A percentile compares a stretch with the other conserved stretches of the same genome.
Evolutionary conservation across 768 basidiomycete species (phyloP).

Genomic region (Guyanaporus albipodus): DNA sequence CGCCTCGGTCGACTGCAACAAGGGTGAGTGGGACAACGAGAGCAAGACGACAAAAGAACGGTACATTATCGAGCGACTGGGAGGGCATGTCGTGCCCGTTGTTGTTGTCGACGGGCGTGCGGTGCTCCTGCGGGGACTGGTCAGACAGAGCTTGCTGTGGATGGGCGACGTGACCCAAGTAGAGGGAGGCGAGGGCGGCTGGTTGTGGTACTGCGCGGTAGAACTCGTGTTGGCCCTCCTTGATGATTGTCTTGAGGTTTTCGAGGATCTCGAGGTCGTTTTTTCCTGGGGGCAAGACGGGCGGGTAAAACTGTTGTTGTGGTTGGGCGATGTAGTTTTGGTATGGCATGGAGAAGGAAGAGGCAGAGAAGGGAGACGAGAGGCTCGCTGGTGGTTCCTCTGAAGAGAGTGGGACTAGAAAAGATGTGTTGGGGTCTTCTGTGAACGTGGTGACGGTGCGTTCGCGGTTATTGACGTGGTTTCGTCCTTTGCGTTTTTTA

Average conservation of each 20-base stretch:
- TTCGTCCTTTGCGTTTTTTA: slow-evolving; percentile 59
- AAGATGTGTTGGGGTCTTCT: slow-evolving; percentile 52
- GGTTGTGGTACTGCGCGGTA: slow-evolving; percentile 67
- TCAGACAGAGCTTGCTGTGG: slow-evolving; percentile 34
- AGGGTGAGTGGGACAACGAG: slow-evolving; percentile 7
- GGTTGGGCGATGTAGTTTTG: slow-evolving; percentile 31
- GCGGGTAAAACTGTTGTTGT: slow-evolving; percentile 27
- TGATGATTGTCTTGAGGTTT: slow-evolving; percentile 70
- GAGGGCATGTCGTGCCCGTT: slow-evolving; percentile 2
- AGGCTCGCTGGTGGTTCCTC: slow-evolving; percentile 45
- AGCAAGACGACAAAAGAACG: slow-evolving; percentile 14
- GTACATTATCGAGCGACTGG: slow-evolving; percentile 34
- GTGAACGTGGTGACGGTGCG: slow-evolving; percentile 68
- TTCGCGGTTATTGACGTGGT: slow-evolving; percentile 52
- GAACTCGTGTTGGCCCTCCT: slow-evolving; percentile 66
- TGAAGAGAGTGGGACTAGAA: slow-evolving; percentile 47
- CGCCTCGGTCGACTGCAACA: slow-evolving; percentile 22
- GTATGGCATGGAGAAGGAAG: slow-evolving; percentile 40
- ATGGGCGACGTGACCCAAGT: slow-evolving; percentile 47
- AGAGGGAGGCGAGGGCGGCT: slow-evolving; percentile 57
- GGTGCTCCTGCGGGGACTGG: slow-evolving; percentile 27
- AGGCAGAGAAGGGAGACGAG: slow-evolving; percentile 37
- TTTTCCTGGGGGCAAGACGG: slow-evolving; percentile 48
- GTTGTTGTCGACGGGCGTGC: slow-evolving; percentile 10
- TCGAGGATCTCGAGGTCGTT: slow-evolving; percentile 72